A percentile compares a stretch with the other conserved stretches of the same genome.
These are phyloP conservation scores for Cryoendolithus antarcticus DNA, from an alignment of 2,329 filamentous ascomycete genomes.

Conservation along the genomic window DNA sequence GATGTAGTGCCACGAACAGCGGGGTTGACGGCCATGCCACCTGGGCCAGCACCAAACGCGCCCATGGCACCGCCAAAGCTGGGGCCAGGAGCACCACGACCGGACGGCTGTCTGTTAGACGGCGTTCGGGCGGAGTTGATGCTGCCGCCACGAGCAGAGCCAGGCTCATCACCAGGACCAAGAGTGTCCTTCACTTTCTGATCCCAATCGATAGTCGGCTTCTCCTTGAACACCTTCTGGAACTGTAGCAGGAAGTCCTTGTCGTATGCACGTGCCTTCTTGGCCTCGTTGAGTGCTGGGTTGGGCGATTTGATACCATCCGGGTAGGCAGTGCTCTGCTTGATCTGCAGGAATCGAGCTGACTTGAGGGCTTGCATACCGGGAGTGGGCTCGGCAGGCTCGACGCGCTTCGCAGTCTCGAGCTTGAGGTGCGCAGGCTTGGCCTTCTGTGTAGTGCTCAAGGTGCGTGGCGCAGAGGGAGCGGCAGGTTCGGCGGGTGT, in stretches of 20 bases:
- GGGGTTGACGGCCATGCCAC: conserved; percentile 49
- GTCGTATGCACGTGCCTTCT: conserved; percentile 87
- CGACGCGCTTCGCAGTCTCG: conserved; percentile 71
- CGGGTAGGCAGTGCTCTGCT: conserved; percentile 66
- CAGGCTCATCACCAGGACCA: conserved; percentile 55
- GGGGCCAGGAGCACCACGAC: conserved; percentile 10
- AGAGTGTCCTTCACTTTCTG: conserved; percentile 73
- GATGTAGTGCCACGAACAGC: conserved; percentile 52
- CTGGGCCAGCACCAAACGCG: conserved; percentile 41
- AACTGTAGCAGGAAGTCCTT: conserved; percentile 93
- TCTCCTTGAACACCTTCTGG: conserved; percentile 90
- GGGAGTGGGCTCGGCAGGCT: conserved; percentile 85
- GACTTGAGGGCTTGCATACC: conserved; percentile 89
- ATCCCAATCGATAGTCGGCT: conserved; percentile 89
- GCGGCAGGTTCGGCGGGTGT: conserved; percentile 29
- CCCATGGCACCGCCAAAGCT: conserved; percentile 55
- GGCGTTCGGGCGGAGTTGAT: conserved; percentile 41
- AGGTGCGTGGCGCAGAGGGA: conserved; percentile 26
- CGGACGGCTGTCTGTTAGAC: conserved; percentile 36
- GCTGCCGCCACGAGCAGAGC: conserved; percentile 46
- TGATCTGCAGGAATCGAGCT: conserved; percentile 72
- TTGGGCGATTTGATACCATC: conserved; percentile 78
- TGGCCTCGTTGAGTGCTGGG: conserved; percentile 71
- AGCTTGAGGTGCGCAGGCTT: conserved; percentile 88
- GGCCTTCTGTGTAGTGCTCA: conserved; percentile 41